These are phyloP conservation scores for Thielaviopsis musarum DNA, from an alignment of 2,329 filamentous ascomycete species.

Conservation along the genomic window DNA sequence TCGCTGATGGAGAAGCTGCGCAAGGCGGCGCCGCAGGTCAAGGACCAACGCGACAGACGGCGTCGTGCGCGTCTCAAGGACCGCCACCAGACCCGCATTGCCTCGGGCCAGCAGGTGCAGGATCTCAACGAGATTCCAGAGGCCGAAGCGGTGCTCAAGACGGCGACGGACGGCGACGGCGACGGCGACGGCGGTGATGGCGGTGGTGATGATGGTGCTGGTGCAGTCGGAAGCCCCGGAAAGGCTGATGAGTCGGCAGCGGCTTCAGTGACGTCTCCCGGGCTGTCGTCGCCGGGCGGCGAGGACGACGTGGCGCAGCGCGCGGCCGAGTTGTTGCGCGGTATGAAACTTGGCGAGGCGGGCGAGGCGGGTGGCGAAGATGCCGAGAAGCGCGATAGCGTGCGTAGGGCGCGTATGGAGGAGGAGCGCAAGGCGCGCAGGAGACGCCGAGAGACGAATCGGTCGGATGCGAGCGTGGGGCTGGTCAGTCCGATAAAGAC, in stretches of 20 bases:
- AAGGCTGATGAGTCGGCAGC: too few species aligned
- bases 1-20: conserved; percentile 85
- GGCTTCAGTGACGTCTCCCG: conserved; percentile 25
- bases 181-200: too few species aligned
- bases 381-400: conserved; percentile 37
- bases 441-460: conserved; percentile 45
- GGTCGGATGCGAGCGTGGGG: conserved; percentile 15
- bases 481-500: conserved; percentile 14
- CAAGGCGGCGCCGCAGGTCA: conserved; percentile 75
- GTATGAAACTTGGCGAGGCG: conserved; percentile 52
- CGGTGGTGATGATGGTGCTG: too few species aligned
- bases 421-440: conserved; percentile 56
- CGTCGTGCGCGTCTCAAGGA: conserved; percentile 80
- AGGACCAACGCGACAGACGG: conserved; percentile 77
- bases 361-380: conserved; percentile 34
- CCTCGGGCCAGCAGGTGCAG: conserved; percentile 77
- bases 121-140: conserved; percentile 43
- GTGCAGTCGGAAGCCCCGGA: too few species aligned
- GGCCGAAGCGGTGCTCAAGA: conserved; percentile 22
- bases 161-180: conserved; percentile 17
- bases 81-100: conserved; percentile 73
- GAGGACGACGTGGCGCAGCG: conserved; percentile 67
- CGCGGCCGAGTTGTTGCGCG: conserved; percentile 68
- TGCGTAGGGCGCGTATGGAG: conserved; percentile 59
- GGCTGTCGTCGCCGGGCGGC: conserved; percentile 25